Conservation (phyloP, 2,329 filamentous ascomycete species). For the Fusarium devonianum region DNA sequence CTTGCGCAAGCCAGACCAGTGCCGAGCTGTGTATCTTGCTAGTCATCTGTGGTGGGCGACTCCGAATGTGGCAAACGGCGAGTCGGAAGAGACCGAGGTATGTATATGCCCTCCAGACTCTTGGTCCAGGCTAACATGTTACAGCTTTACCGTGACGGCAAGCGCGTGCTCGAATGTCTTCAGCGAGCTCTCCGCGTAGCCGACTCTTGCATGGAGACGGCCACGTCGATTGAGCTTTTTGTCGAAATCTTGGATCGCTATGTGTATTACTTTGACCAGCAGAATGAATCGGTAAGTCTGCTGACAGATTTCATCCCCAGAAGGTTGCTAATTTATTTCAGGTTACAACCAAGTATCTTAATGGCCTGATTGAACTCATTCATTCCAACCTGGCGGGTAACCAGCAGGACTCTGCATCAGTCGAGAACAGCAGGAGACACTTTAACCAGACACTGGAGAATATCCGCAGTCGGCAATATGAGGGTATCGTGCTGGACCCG, state of each 20-base stretch:
- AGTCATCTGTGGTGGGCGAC: slow-evolving; percentile 99
- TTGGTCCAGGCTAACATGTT: slow-evolving; percentile 28
- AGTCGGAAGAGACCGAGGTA: slow-evolving; percentile 82
- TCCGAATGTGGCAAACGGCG: slow-evolving; percentile 76
- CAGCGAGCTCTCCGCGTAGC: slow-evolving; percentile 95
- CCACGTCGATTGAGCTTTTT: slow-evolving; percentile 95
- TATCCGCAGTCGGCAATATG: slow-evolving; percentile 89
- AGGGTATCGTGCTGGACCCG: slow-evolving; percentile 81
- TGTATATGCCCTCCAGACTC: slow-evolving; percentile 47
- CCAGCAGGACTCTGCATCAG: slow-evolving; percentile 78
- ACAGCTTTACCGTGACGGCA: slow-evolving; percentile 96
- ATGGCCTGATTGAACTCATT: slow-evolving; percentile 96
- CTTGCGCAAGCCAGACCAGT: slow-evolving; percentile 97
- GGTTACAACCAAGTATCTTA: slow-evolving; percentile 96
- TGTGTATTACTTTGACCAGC: slow-evolving; percentile 99
- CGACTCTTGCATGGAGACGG: slow-evolving; percentile 98
- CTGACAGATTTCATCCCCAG: background rate
- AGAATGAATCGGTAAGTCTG: slow-evolving; percentile 85
- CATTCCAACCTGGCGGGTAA: slow-evolving; percentile 93
- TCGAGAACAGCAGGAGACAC: slow-evolving; percentile 91
- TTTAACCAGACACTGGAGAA: slow-evolving; percentile 96
- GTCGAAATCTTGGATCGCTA: slow-evolving; percentile 98
- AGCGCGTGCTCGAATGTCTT: slow-evolving; percentile 93
- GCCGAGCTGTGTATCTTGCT: slow-evolving; percentile 92
- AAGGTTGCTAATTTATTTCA: slow-evolving; percentile 41